These are phyloP conservation scores for Cornus kousa DNA, from an alignment of 148 eudicot genomes.

Conservation along the genomic window DNA sequence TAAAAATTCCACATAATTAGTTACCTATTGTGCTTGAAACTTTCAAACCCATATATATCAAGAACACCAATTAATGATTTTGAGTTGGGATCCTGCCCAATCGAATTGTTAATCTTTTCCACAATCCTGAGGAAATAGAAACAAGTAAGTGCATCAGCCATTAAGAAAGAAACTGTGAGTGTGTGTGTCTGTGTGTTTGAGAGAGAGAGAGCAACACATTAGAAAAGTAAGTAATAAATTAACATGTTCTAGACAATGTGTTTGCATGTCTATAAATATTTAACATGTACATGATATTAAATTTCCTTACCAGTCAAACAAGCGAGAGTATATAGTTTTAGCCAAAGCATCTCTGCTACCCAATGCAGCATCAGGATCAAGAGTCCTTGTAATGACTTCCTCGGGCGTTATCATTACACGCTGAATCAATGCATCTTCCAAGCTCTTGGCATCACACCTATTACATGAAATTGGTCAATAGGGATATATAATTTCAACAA, in stretches of 20 bases:
- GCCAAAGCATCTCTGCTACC: slow-evolving; percentile 95
- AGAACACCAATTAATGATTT: slow-evolving; percentile 86
- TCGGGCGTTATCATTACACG: slow-evolving; percentile 99
- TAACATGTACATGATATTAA: not conserved
- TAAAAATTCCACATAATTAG: not conserved
- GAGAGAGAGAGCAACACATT: not conserved
- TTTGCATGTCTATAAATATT: not conserved
- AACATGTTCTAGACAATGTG: not conserved
- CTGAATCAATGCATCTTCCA: slow-evolving; percentile 89
- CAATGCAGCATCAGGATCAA: slow-evolving; percentile 82
- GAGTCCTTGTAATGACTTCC: slow-evolving; percentile 89
- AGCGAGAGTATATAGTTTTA: slow-evolving; percentile 91
- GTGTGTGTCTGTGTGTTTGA: no score
- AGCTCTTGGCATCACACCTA: slow-evolving; percentile 88
- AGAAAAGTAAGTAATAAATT: slow-evolving; percentile 9
- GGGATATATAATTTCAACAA: not conserved
- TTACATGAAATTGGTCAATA: slow-evolving; percentile 15
- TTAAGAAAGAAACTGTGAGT: no score
- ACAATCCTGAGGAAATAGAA: slow-evolving; percentile 67
- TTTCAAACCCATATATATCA: slow-evolving; percentile 87
- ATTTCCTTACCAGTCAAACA: slow-evolving; percentile 81
- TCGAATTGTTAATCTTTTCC: slow-evolving; percentile 85
- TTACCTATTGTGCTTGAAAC: slow-evolving; percentile 87
- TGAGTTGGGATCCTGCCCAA: slow-evolving; percentile 96
- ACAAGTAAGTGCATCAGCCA: not conserved